Conservation (phyloP, 768 basidiomycete genomes). For the Suillus subaureus region DNA sequence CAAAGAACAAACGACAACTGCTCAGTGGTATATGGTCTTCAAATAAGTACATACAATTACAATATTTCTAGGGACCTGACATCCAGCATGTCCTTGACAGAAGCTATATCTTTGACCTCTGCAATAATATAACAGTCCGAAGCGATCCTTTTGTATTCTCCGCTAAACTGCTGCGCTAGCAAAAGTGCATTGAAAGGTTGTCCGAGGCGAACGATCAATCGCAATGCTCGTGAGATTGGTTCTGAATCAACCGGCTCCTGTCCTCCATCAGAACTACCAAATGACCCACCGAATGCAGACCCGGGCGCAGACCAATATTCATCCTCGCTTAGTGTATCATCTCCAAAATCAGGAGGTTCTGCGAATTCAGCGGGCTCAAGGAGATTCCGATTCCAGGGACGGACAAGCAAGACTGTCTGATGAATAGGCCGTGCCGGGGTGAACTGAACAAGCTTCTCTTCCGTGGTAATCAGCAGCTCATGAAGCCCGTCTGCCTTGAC, state of each 20-base stretch:
- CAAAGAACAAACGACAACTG: neutral
- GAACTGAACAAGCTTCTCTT: neutral
- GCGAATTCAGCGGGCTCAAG: neutral
- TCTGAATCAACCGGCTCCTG: neutral
- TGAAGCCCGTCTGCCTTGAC: neutral
- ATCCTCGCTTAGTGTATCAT: too few relatives aligned
- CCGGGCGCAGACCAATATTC: too few relatives aligned
- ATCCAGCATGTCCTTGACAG: too few relatives aligned
- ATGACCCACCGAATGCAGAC: neutral
- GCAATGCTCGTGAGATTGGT: neutral
- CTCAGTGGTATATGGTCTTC: neutral
- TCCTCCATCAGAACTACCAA: neutral
- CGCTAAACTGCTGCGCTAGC: neutral
- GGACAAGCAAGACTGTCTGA: neutral
- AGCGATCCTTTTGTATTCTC: neutral
- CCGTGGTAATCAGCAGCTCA: neutral
- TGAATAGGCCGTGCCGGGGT: neutral
- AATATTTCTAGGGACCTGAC: too few relatives aligned
- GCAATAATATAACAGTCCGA: neutral
- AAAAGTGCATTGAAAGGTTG: neutral
- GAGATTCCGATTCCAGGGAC: neutral
- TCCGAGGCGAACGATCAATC: neutral
- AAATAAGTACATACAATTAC: too few relatives aligned
- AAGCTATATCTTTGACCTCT: too few relatives aligned
- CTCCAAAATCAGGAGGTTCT: too few relatives aligned